Evolutionary conservation across 306 rosid genomes (phyloP).

Genomic region (Acacia crassicarpa): DNA sequence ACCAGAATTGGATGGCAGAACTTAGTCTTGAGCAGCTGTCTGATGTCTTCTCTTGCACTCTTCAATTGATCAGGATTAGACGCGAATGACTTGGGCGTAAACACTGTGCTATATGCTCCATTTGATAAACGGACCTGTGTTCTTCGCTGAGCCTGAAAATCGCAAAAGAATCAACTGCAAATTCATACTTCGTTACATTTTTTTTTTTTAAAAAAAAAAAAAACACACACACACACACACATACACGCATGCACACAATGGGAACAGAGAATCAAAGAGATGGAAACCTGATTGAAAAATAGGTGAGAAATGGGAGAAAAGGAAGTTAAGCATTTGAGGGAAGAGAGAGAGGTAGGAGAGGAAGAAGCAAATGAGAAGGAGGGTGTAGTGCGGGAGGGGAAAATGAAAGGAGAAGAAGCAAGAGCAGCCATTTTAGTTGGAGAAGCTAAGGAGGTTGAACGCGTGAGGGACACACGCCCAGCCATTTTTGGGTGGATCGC

Average conservation of each 20-base stretch:
- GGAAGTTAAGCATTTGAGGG: slow-evolving; percentile 49
- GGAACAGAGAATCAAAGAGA: background rate
- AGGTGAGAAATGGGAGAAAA: slow-evolving; percentile 66
- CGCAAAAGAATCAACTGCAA: background rate
- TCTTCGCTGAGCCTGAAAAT: slow-evolving; percentile 45
- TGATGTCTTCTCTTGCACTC: slow-evolving; percentile 81
- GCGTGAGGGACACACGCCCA: slow-evolving; percentile 48
- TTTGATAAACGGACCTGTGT: slow-evolving; percentile 41
- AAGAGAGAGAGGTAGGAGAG: slow-evolving; percentile 31
- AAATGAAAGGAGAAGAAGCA: slow-evolving; percentile 49
- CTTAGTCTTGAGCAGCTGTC: slow-evolving; percentile 66
- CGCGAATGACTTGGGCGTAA: slow-evolving; percentile 59
- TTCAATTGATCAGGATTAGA: slow-evolving; percentile 82
- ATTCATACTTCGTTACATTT: background rate
- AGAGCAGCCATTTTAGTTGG: slow-evolving; percentile 48
- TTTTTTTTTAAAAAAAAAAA: no score
- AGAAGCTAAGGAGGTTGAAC: slow-evolving; percentile 32
- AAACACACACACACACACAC: no score
- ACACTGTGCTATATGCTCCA: slow-evolving; percentile 48
- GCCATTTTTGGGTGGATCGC: slow-evolving; percentile 33
- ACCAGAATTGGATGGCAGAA: slow-evolving; percentile 93
- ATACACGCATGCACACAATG: no score
- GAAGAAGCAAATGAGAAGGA: slow-evolving; percentile 35
- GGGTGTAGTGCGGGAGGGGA: slow-evolving; percentile 51
- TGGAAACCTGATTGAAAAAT: slow-evolving; percentile 58